Evolutionary conservation across 2,329 filamentous ascomycete genomes (phyloP), one percentile per base, ranked within the genome.

Genomic region (Stachybotrys elegans): DNA sequence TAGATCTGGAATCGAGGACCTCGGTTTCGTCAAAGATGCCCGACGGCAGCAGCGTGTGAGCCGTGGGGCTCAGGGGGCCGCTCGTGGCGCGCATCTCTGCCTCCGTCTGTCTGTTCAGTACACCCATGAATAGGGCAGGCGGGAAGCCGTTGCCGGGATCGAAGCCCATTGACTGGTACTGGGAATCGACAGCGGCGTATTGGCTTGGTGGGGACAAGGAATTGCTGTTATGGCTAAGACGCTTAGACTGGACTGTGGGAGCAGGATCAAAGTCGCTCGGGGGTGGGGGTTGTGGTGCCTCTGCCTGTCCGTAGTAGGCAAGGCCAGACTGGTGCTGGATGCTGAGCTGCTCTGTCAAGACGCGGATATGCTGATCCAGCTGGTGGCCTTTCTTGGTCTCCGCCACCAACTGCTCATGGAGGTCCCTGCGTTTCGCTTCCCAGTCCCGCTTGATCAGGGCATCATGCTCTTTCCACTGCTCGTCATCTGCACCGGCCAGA

Each of bases 1-100:
- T 46, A 17, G 47, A 48, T 29, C 52, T 69, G n/a, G 72, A 68
- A 14, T 83, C 81, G 31, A 83, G 73, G 39, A 84, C 82, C 36
- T 83, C 69, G n/a, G 53, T 60, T 51, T 86, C 83, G 42, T 84
- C 81, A 48, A 79, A 69, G 47, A 78, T 76, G n/a, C 69, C 71
- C 6, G 86, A 86, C 1, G 88, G 88, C 14, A 94, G 67, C 4
- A 92, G 70, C 14, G 83, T 77, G 22, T 85, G 82, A 3, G 87
- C 88, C 4, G 85, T 86, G 2, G 88, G 88, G 54, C 86, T 91
- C 60, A 92, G 78, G 1, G 85, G 85, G 3, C 84, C 86, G 22
- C 79, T 81, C 16, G 73, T 76, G 4, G 72, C 72, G 46, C 79
- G 78, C 5, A 84, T 66, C 16, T 85, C 82, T 2, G 79, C 75